A percentile compares a stretch with the other conserved stretches of the same genome.
phyloP scores from a whole-genome alignment of 257 asterid genomes.

The Avicennia marina region DNA sequence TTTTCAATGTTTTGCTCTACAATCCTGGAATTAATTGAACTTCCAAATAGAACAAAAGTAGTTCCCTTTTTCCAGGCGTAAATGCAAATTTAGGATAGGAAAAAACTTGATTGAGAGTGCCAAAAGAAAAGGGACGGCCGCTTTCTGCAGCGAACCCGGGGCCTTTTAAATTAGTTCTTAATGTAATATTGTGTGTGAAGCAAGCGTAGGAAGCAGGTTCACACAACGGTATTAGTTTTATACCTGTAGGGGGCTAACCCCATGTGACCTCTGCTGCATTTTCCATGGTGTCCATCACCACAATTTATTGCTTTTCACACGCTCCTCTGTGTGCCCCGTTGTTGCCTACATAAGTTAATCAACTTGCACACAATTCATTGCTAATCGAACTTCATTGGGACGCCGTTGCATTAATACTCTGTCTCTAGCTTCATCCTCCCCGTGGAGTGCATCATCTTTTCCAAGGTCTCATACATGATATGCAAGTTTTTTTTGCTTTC shows the following conservation, averaged over 20 bases:
- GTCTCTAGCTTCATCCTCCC: neutral
- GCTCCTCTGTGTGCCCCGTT: neutral
- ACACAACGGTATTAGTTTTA: slow-evolving; percentile 10
- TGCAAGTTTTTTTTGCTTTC: too few relatives aligned
- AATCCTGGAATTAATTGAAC: too few relatives aligned
- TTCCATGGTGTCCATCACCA: slow-evolving; percentile 49
- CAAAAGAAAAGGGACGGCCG: slow-evolving; percentile 40
- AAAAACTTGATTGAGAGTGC: too few relatives aligned
- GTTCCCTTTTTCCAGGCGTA: too few relatives aligned
- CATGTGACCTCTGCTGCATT: slow-evolving; percentile 86
- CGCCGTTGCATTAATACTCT: too few relatives aligned
- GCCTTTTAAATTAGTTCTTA: slow-evolving; percentile 32
- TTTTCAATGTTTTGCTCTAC: too few relatives aligned
- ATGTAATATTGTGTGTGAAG: slow-evolving; percentile 34
- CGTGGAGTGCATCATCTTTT: neutral
- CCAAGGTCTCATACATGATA: too few relatives aligned
- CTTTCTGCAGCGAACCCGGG: slow-evolving; percentile 39
- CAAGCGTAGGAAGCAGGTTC: slow-evolving; percentile 38
- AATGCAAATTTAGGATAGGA: too few relatives aligned
- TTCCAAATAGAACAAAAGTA: neutral
- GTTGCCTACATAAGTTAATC: slow-evolving; percentile 21
- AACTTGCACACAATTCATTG: slow-evolving; percentile 19
- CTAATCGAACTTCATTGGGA: slow-evolving; percentile 19
- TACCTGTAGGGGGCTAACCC: slow-evolving; percentile 35
- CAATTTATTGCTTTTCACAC: slow-evolving; percentile 38